Evolutionary conservation across 202 grass and related monocot genomes (phyloP).

Genomic region (Schoenoplectus tabernaemontani): DNA sequence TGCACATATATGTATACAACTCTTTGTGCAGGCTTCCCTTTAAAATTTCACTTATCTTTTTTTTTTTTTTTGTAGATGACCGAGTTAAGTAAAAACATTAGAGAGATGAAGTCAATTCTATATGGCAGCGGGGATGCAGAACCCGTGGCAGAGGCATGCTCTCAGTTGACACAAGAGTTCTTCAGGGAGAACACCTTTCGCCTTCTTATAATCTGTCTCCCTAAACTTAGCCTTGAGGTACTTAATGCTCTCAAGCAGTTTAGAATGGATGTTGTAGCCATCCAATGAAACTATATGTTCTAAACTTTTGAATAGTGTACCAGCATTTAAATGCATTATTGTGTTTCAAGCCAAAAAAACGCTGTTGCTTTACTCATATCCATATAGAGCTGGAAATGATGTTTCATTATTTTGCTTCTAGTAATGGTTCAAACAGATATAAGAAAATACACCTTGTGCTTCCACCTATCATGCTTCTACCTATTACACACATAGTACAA

Average conservation of each 20-base stretch:
- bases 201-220: conserved; percentile 82
- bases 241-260: background rate
- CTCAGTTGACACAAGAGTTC: conserved; percentile 90
- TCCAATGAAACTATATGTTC: background rate
- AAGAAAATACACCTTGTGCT: background rate
- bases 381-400: background rate
- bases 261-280: background rate
- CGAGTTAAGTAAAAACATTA: conserved; percentile 91
- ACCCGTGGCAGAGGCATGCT: conserved; percentile 76
- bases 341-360: background rate
- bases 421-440: background rate
- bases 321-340: background rate
- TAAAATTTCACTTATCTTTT: background rate
- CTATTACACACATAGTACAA: background rate
- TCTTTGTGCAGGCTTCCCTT: background rate
- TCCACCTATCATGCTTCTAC: too few relatives aligned
- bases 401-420: background rate
- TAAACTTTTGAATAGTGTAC: background rate
- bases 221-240: conserved; percentile 92
- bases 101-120: conserved; percentile 85
- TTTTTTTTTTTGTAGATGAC: conserved; percentile 47
- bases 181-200: conserved; percentile 83
- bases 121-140: conserved; percentile 84
- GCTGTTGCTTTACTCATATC: background rate
- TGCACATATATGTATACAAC: background rate